Percentiles rank a stretch among this genome's conserved stretches.
These are phyloP conservation scores for Periglandula ipomoeae DNA, from an alignment of 2,329 filamentous ascomycete genomes.

Conservation along the genomic window DNA sequence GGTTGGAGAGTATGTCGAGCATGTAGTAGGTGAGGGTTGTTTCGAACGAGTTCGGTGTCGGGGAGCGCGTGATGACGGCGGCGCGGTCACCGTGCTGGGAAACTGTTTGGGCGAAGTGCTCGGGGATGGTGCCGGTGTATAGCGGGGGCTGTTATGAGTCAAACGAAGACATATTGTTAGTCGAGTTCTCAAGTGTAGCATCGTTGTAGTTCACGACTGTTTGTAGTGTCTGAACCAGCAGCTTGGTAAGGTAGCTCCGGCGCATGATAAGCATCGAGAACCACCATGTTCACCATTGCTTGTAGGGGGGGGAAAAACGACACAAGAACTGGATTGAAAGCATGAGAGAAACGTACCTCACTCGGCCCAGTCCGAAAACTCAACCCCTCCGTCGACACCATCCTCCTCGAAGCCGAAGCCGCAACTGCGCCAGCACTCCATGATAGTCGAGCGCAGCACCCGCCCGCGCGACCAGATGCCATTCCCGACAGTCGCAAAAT, in stretches of 20 bases:
- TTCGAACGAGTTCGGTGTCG: slow-evolving; percentile 37
- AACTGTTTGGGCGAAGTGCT: slow-evolving; percentile 62
- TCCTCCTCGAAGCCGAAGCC: background rate
- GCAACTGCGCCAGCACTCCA: background rate
- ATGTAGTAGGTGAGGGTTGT: slow-evolving; percentile 62
- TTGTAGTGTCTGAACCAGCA: too few relatives aligned
- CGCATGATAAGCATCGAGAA: too few relatives aligned
- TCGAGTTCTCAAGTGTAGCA: too few relatives aligned
- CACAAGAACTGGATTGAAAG: too few relatives aligned
- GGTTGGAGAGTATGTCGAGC: slow-evolving; percentile 69
- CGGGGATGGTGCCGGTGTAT: slow-evolving; percentile 57
- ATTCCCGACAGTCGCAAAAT: too few relatives aligned
- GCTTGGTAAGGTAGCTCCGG: too few relatives aligned
- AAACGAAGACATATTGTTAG: background rate
- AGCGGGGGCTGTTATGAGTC: slow-evolving; percentile 64
- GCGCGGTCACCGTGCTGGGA: slow-evolving; percentile 53
- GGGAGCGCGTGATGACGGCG: slow-evolving; percentile 43
- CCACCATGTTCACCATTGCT: too few relatives aligned
- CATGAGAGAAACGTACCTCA: slow-evolving; percentile 16
- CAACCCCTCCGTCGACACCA: slow-evolving; percentile 10
- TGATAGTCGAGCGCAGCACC: too few relatives aligned
- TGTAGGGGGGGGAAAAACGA: too few relatives aligned
- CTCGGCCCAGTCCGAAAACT: slow-evolving; percentile 21
- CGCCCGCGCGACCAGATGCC: too few relatives aligned
- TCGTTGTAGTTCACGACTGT: too few relatives aligned